These are phyloP conservation scores for Epithele typhae DNA, from an alignment of 768 basidiomycete species.

Conservation along the genomic window DNA sequence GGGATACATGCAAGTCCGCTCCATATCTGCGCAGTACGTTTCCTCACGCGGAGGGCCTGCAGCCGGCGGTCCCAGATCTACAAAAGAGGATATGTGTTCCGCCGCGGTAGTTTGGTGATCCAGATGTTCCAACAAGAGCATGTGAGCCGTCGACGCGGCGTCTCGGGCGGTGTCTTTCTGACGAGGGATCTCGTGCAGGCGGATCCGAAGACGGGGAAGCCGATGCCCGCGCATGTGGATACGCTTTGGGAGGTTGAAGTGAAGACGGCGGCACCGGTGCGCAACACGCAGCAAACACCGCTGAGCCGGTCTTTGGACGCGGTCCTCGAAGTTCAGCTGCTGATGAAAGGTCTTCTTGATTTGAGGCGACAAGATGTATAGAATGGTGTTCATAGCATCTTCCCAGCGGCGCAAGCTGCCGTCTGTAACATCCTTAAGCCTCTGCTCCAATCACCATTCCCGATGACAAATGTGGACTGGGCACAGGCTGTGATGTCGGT, in stretches of 20 bases:
- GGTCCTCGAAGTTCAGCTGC: constrained; percentile 72
- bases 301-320: constrained; percentile 67
- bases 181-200: constrained; percentile 47
- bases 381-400: too few relatives aligned
- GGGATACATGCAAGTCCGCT: constrained; percentile 58
- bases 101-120: constrained; percentile 65
- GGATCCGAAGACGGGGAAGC: constrained; percentile 69
- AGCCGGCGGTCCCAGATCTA: constrained; percentile 74
- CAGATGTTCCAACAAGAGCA: constrained; percentile 86
- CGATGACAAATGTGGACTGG: too few relatives aligned
- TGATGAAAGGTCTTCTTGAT: constrained; percentile 84
- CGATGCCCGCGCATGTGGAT: constrained; percentile 73
- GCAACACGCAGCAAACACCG: constrained; percentile 74
- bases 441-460: too few relatives aligned
- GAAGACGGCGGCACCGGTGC: constrained; percentile 74
- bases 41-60: background rate
- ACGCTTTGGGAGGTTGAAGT: constrained; percentile 89
- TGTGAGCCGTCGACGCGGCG: too few relatives aligned
- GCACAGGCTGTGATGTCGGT: too few relatives aligned
- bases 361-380: too few relatives aligned
- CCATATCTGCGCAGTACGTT: background rate
- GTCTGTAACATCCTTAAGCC: too few relatives aligned
- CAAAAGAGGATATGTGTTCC: constrained; percentile 77
- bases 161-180: background rate
- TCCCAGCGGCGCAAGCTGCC: too few relatives aligned